Base-by-base conservation (phyloP, 306 rosid genomes). In the Cicer judaicum region DNA sequence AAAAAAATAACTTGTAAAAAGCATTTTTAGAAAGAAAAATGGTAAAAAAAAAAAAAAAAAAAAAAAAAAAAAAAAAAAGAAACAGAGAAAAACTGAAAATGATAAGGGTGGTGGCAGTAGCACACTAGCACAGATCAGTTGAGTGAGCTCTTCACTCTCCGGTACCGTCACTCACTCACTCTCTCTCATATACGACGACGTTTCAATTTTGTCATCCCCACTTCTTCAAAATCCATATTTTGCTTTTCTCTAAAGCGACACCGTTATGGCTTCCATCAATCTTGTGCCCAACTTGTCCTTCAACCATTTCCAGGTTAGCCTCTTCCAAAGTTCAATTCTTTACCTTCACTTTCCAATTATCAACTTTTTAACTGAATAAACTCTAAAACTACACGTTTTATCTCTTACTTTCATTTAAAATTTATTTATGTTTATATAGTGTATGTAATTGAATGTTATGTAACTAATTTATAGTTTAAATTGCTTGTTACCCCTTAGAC, bases 301-400 rank as follows among this genome's bases (percentile, higher is more conserved):
- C 79, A 91, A 75, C 63, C 79, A 79, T 79, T 84, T 63, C 46
- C 84, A 88, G 98, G 98, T 89, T 67, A 40, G 36, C 15, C 29
- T 79, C 41, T 62, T 68, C 15, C 46, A 76, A 72, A 70, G 59
- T 76, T 65, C 48, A 44, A 59, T 8, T 76, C 62, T 66, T 13
- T 41, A 69, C 49, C 36, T 29, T 29, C 36, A 29, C 36, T 29
- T 29, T 29, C 36, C 36, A 29, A 29, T 29, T 29, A 29, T 14
- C 72, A 70, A 53, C 21, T 42, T 70, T 71, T 42, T 11, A 64
- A 55, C 21, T 52, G 41, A 29, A 8, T 43, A 24, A 53, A 8
- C 43, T 61, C 38, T 39, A 18, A 15, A 75, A 40, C 65, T 52
- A 5, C 24, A 21, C 19, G 14, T 66, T 49, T 70, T 70, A 38